Percentiles rank a stretch among this genome's conserved stretches.
Evolutionary conservation across 202 grass and related monocot genomes (phyloP).

Genomic region (Hordeum pubiflorum): DNA sequence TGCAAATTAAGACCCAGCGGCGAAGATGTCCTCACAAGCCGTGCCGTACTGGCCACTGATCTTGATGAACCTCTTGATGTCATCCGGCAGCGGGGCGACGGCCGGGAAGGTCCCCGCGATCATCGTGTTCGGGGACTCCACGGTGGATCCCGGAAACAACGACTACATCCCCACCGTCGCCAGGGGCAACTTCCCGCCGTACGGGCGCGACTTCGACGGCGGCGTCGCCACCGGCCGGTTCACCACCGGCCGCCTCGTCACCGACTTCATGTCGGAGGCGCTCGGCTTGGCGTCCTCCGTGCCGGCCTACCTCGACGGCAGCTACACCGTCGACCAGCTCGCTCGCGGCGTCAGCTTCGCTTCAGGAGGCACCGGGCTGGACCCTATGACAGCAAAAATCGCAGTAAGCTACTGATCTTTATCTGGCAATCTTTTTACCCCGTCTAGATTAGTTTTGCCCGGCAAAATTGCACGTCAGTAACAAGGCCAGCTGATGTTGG

Average conservation of each 20-base stretch:
- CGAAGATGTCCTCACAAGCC: not conserved
- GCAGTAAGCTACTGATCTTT: constrained; percentile 23
- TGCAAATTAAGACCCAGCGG: not conserved
- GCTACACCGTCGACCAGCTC: constrained; percentile 49
- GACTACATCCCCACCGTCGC: constrained; percentile 45
- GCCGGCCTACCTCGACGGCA: constrained; percentile 66
- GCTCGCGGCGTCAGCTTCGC: constrained; percentile 57
- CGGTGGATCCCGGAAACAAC: constrained; percentile 73
- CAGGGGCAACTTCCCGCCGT: constrained; percentile 55
- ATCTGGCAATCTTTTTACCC: not conserved
- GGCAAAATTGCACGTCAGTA: not conserved
- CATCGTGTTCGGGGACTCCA: constrained; percentile 84
- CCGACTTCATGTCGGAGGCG: constrained; percentile 56
- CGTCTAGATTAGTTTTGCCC: not conserved
- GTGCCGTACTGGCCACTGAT: not conserved
- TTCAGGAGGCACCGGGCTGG: constrained; percentile 55
- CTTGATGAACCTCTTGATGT: not conserved
- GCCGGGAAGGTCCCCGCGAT: constrained; percentile 35
- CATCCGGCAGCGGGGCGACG: not conserved
- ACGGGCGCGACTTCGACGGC: constrained; percentile 47
- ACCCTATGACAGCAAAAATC: constrained; percentile 32
- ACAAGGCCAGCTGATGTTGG: not conserved
- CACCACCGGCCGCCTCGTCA: constrained; percentile 52
- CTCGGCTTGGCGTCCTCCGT: constrained; percentile 41
- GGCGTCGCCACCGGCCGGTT: constrained; percentile 60